phyloP scores from a whole-genome alignment of 2,329 filamentous ascomycete genomes.

The Beauveria sp. region DNA sequence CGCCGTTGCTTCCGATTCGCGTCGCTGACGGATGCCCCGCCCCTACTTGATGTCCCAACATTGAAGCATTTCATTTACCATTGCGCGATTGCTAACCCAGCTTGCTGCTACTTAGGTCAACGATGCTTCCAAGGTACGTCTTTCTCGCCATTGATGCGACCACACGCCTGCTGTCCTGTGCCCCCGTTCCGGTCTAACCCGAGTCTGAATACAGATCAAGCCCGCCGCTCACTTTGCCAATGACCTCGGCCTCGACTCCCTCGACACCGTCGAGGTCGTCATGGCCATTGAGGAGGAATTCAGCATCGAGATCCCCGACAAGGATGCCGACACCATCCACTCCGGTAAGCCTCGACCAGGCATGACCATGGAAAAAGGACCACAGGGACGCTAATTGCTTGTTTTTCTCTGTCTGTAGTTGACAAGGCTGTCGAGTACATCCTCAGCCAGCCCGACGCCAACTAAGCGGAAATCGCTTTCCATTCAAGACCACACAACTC shows the following conservation, averaged over 20 bases:
- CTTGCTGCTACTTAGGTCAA: constrained; percentile 47
- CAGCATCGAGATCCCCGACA: constrained; percentile 96
- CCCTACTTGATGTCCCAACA: not conserved
- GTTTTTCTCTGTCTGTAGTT: constrained; percentile 43
- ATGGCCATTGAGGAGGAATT: constrained; percentile 98
- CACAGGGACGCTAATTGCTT: constrained; percentile 7
- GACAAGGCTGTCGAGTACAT: constrained; percentile 95
- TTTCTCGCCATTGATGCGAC: not conserved
- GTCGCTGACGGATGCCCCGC: not conserved
- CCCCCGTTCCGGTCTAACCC: constrained; percentile 13
- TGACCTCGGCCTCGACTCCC: constrained; percentile 91
- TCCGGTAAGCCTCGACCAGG: constrained; percentile 57
- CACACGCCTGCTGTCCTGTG: not conserved
- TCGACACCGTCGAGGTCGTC: constrained; percentile 98
- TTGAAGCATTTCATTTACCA: not conserved
- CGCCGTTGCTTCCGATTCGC: not conserved
- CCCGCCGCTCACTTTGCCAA: constrained; percentile 85
- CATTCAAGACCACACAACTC: not conserved
- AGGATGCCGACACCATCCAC: constrained; percentile 90
- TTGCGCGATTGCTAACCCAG: not conserved
- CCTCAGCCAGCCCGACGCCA: constrained; percentile 83
- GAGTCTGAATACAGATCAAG: constrained; percentile 56
- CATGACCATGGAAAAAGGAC: not conserved
- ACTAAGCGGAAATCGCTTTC: constrained; percentile 33
- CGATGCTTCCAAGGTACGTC: constrained; percentile 54